Evolutionary conservation across 495 filamentous ascomycete species (phyloP), one percentile per base, ranked within the genome.

Genomic region (Trichoderma asperelloides): DNA sequence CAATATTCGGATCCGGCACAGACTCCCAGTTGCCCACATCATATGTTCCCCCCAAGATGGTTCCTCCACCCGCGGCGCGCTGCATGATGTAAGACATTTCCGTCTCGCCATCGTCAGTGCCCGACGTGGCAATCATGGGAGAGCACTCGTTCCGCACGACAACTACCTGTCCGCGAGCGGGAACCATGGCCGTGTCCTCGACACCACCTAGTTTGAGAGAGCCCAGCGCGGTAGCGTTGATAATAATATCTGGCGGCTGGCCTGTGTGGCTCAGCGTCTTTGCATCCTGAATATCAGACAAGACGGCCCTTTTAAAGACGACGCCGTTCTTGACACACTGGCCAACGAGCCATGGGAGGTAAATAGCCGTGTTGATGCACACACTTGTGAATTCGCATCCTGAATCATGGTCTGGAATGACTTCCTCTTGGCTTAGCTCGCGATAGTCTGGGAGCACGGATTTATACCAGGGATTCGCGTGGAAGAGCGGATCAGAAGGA

Each of bases 21-120:
- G 86, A 79, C 67, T 97, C 92, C 93, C 92, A 97, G 67, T 87
- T 88, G 18, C 88, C 81, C 74, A 88, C 89, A 77, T 91, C 87
- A 72, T 97, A 93, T 28, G 87, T 96, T 0, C 95, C 95, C 7
- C 95, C 95, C 5, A 98, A 80, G 30, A 98, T 81, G 0, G 91
- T 96, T 3, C 86, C 86, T 16, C 86, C 86, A 21, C 85, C 93
- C 9, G 85, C 87, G 2, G 93, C 92, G n/a, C 95, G 85, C 67
- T 87, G 86, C 94, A 98, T 98, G 63, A 93, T 85, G 72, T 98
- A 98, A 67, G 82, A 80, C n/a, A 86, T 77, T 74, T 98, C 93
- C 43, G 91, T 92, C 0, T 83, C 81, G 0, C 87, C 91, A 70
- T 96, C 91, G 63, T 97, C 92, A 0, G 86, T 91, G 0, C 93